phyloP scores from a whole-genome alignment of 306 rosid genomes.

The Glycine latifolia region DNA sequence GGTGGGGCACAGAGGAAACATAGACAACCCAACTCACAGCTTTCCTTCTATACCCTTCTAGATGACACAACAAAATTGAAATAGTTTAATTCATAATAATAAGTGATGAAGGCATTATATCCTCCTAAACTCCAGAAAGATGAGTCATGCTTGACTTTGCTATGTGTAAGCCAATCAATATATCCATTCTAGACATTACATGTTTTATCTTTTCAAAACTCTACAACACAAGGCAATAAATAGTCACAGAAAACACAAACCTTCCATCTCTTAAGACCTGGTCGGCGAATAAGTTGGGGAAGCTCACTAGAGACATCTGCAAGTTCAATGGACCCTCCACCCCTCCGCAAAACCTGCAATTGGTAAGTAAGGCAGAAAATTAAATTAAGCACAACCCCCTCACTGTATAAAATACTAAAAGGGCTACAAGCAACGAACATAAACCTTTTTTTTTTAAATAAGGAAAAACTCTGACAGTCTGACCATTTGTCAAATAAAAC shows the following conservation, averaged over 20 bases:
- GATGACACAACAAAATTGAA: not conserved
- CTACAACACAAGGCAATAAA: conserved; percentile 14
- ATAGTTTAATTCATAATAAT: not conserved
- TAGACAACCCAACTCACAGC: too few relatives aligned
- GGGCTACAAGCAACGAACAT: too few relatives aligned
- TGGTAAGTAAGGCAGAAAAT: not conserved
- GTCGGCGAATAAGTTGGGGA: conserved; percentile 79
- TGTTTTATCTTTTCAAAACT: conserved; percentile 35
- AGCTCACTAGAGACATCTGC: conserved; percentile 80
- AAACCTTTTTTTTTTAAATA: too few relatives aligned
- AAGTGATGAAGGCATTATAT: not conserved
- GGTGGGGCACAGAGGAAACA: too few relatives aligned
- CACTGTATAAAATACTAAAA: not conserved
- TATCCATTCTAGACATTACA: conserved; percentile 14
- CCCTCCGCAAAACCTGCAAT: conserved; percentile 80
- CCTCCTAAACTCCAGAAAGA: conserved; percentile 11
- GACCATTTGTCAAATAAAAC: not conserved
- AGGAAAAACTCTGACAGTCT: too few relatives aligned
- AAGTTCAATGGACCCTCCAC: conserved; percentile 77
- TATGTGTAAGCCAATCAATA: conserved; percentile 21
- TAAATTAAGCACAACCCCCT: conserved; percentile 3
- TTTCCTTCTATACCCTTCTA: too few relatives aligned
- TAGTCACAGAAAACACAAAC: conserved; percentile 51
- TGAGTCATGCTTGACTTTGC: conserved; percentile 28
- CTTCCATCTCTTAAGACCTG: conserved; percentile 92